These are phyloP conservation scores for Aristolochia contorta DNA, from an alignment of 164 flowering plant species.

Conservation along the genomic window DNA sequence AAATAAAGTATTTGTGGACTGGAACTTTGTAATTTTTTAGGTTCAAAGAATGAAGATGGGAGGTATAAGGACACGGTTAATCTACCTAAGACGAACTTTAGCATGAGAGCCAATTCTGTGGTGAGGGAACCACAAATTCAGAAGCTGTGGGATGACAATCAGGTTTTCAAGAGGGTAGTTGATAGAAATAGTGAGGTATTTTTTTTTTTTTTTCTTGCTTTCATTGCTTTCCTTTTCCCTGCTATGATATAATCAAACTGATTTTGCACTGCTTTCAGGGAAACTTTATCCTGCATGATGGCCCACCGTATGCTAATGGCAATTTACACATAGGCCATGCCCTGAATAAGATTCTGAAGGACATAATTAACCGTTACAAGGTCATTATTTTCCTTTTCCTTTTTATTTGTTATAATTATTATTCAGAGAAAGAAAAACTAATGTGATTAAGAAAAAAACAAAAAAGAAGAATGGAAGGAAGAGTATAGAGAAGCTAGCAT, in stretches of 20 bases:
- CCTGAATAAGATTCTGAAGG: slow-evolving; percentile 92
- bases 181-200: slow-evolving; percentile 76
- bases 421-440: no score
- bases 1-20: not conserved
- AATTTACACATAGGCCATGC: slow-evolving; percentile 98
- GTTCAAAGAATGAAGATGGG: slow-evolving; percentile 73
- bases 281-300: slow-evolving; percentile 87
- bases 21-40: slow-evolving; percentile 21
- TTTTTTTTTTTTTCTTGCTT: slow-evolving; percentile 19
- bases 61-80: slow-evolving; percentile 88
- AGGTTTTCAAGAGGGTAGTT: slow-evolving; percentile 62
- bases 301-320: slow-evolving; percentile 99
- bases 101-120: slow-evolving; percentile 83
- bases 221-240: not conserved
- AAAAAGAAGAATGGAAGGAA: no score
- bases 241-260: slow-evolving; percentile 6
- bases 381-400: slow-evolving; percentile 20
- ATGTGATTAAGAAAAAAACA: no score
- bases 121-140: slow-evolving; percentile 95
- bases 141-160: slow-evolving; percentile 85
- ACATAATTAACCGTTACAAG: slow-evolving; percentile 93
- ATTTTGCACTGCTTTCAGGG: slow-evolving; percentile 35
- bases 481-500: no score
- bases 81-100: slow-evolving; percentile 83
- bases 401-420: not conserved